Percentiles rank a stretch among this genome's conserved stretches.
phyloP scores from a whole-genome alignment of 2,329 filamentous ascomycete species.

The Aurifilum marmelostoma region DNA sequence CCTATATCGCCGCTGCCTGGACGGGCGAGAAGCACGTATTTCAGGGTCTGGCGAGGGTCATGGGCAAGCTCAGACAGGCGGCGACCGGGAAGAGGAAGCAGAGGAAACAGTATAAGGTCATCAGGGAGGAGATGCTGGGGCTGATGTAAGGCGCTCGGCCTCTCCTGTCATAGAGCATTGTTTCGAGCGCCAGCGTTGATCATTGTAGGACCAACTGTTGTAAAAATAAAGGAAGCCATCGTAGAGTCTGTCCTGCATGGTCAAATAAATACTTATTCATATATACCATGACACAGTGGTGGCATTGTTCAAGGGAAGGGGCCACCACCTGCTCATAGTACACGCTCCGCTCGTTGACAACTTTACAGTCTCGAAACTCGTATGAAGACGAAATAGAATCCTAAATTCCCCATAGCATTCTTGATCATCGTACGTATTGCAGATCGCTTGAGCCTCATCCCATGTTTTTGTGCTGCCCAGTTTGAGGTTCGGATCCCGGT shows the following conservation, averaged over 20 bases:
- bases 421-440: neutral
- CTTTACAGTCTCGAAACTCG: neutral
- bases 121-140: conserved; percentile 67
- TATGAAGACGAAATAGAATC: neutral
- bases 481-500: neutral
- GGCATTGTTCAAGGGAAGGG: too few relatives aligned
- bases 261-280: too few relatives aligned
- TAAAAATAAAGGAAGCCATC: neutral
- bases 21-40: conserved; percentile 73
- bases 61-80: conserved; percentile 65
- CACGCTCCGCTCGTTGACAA: neutral
- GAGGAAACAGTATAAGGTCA: conserved; percentile 85
- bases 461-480: neutral
- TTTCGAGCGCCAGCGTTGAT: neutral
- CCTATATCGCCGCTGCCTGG: conserved; percentile 72
- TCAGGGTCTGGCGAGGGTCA: conserved; percentile 64
- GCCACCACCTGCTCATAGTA: too few relatives aligned
- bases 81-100: conserved; percentile 69
- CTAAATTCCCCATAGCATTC: neutral
- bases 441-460: conserved; percentile 7
- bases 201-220: neutral
- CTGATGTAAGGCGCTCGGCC: conserved; percentile 31
- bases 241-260: neutral
- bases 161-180: neutral
- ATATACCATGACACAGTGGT: neutral